Conservation (phyloP, 495 filamentous ascomycete genomes). For the Xylona heveae region DNA sequence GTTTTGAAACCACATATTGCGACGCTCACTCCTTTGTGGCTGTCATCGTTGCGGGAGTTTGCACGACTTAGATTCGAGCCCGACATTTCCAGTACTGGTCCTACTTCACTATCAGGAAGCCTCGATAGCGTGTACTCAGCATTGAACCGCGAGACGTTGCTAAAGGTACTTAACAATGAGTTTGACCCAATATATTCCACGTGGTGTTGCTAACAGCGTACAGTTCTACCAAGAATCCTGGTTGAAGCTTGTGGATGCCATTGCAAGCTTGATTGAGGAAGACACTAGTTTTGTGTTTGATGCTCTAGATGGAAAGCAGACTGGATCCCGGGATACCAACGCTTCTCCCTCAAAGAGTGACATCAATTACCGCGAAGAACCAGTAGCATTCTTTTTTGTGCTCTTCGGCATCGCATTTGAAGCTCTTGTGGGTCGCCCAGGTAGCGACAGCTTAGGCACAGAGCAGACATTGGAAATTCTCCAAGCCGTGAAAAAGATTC, state of each 20-base stretch:
- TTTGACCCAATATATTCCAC: not conserved
- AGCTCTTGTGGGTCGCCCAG: conserved; percentile 62
- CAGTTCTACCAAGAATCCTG: conserved; percentile 94
- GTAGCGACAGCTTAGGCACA: conserved; percentile 45
- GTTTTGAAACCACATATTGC: conserved; percentile 82
- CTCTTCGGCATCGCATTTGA: conserved; percentile 94
- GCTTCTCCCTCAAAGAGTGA: conserved; percentile 32
- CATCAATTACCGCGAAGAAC: conserved; percentile 96
- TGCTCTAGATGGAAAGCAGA: conserved; percentile 72
- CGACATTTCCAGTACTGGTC: conserved; percentile 73
- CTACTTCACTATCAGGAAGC: conserved; percentile 49
- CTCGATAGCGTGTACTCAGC: conserved; percentile 85
- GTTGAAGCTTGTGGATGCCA: conserved; percentile 91
- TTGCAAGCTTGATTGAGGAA: conserved; percentile 90
- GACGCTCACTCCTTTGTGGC: conserved; percentile 77
- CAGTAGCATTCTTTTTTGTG: conserved; percentile 97
- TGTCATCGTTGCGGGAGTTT: conserved; percentile 83
- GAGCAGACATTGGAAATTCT: conserved; percentile 80
- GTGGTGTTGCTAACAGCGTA: conserved; percentile 1
- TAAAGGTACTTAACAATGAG: conserved; percentile 33
- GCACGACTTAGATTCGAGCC: conserved; percentile 88
- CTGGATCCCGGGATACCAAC: conserved; percentile 25
- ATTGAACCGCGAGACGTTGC: conserved; percentile 76
- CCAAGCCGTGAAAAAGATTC: conserved; percentile 79
- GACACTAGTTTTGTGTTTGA: conserved; percentile 96